Conservation (phyloP, 2,329 filamentous ascomycete genomes). For the Fusarium sambucinum region DNA sequence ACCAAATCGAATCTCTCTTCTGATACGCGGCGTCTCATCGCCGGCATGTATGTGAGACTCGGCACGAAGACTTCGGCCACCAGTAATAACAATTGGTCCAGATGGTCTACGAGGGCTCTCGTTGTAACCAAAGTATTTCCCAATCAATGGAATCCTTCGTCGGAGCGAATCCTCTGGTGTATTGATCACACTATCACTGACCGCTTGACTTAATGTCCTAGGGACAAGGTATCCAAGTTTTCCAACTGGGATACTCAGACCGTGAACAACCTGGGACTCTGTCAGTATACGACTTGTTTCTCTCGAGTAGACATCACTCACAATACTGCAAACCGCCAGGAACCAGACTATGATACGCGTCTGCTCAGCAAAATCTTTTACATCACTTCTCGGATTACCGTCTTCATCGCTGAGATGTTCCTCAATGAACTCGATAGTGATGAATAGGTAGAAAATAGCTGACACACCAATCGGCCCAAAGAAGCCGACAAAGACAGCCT, state of each 20-base stretch:
- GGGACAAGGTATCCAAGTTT: slow-evolving; percentile 75
- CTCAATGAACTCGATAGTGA: slow-evolving; percentile 80
- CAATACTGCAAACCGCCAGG: slow-evolving; percentile 82
- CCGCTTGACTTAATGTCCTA: slow-evolving; percentile 63
- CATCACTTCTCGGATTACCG: slow-evolving; percentile 52
- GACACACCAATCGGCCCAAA: slow-evolving; percentile 94
- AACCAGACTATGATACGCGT: slow-evolving; percentile 87
- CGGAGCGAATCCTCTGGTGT: slow-evolving; percentile 14
- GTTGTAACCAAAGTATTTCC: slow-evolving; percentile 7
- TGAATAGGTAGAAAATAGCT: slow-evolving; percentile 89
- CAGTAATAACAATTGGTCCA: slow-evolving; percentile 29
- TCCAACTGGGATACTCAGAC: slow-evolving; percentile 81
- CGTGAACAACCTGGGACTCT: slow-evolving; percentile 72
- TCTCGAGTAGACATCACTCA: slow-evolving; percentile 60
- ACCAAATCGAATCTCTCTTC: slow-evolving; percentile 42
- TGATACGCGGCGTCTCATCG: slow-evolving; percentile 6
- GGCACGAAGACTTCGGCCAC: slow-evolving; percentile 24
- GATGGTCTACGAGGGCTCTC: neutral
- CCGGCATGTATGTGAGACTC: neutral
- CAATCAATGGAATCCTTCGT: slow-evolving; percentile 38
- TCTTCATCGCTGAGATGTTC: slow-evolving; percentile 64
- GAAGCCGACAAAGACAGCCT: slow-evolving; percentile 89
- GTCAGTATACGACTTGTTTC: rapidly evolving
- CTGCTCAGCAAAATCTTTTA: slow-evolving; percentile 72
- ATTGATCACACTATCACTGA: slow-evolving; percentile 45